Conservation (phyloP, 768 basidiomycete genomes). For the Tricholoma hemisulphureum region DNA sequence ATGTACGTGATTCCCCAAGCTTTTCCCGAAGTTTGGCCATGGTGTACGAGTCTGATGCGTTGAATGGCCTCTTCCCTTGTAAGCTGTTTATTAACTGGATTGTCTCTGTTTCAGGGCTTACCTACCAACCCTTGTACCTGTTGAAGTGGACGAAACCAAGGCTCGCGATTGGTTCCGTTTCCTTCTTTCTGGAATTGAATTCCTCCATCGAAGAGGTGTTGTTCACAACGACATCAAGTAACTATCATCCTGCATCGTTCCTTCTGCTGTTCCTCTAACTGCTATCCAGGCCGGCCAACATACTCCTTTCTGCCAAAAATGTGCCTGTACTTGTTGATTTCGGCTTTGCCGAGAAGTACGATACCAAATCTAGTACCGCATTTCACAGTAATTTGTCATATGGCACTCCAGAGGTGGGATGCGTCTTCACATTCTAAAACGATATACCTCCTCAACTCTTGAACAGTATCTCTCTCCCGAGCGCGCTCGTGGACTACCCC, state of each 20-base stretch:
- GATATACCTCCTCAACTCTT: conserved; percentile 5
- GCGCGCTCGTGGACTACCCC: conserved; percentile 81
- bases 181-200: conserved; percentile 79
- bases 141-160: conserved; percentile 77
- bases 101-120: conserved; percentile 61
- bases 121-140: conserved; percentile 82
- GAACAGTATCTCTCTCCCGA: conserved; percentile 89
- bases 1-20: conserved; percentile 55
- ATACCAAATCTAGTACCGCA: conserved; percentile 56
- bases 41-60: conserved; percentile 12
- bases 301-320: conserved; percentile 75
- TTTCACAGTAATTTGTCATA: conserved; percentile 83
- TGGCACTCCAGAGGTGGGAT: conserved; percentile 84
- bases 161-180: conserved; percentile 81
- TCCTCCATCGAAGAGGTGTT: conserved; percentile 79
- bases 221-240: conserved; percentile 96
- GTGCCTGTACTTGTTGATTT: conserved; percentile 93
- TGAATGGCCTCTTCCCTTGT: conserved; percentile 4
- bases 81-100: conserved; percentile 6
- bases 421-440: background rate
- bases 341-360: conserved; percentile 91
- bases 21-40: background rate
- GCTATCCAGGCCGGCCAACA: conserved; percentile 77
- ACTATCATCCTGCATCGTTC: conserved; percentile 22
- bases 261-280: background rate